These are phyloP conservation scores for Plasmodium cynomolgi DNA, from an alignment of 169 alveolate genomes.

Conservation along the genomic window DNA sequence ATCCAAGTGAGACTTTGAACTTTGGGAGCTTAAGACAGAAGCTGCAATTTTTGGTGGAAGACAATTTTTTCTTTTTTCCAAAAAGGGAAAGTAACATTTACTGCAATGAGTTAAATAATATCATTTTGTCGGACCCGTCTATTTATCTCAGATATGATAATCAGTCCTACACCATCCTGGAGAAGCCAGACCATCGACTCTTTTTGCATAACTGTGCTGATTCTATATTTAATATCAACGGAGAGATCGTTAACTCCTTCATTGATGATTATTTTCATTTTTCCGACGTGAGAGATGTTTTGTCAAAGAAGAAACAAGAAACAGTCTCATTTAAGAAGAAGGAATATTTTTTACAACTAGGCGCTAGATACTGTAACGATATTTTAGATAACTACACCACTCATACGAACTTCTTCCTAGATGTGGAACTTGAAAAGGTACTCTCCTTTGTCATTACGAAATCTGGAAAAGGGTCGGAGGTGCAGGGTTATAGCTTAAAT, in stretches of 20 bases:
- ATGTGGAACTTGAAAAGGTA: conserved; percentile 56
- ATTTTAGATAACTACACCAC: conserved; percentile 58
- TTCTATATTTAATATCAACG: conserved; percentile 62
- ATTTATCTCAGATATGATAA: conserved; percentile 60
- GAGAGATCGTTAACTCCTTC: conserved; percentile 41
- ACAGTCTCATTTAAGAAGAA: conserved; percentile 43
- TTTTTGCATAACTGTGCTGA: conserved; percentile 64
- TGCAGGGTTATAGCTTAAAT: conserved; percentile 64
- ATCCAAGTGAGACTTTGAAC: conserved; percentile 12
- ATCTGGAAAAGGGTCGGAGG: conserved; percentile 64
- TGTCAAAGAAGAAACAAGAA: conserved; percentile 25
- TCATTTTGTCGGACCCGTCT: conserved; percentile 49
- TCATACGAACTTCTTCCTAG: conserved; percentile 41
- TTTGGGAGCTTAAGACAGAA: conserved; percentile 40
- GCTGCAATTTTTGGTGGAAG: conserved; percentile 59
- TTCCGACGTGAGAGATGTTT: conserved; percentile 26
- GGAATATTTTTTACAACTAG: conserved; percentile 67
- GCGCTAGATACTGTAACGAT: conserved; percentile 70
- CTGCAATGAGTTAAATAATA: conserved; percentile 50
- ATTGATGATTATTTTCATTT: conserved; percentile 66
- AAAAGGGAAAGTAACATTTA: conserved; percentile 40
- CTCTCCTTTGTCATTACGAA: conserved; percentile 66
- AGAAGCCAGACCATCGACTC: conserved; percentile 64
- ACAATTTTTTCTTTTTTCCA: conserved; percentile 47
- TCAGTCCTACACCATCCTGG: conserved; percentile 60